Evolutionary conservation across 2,329 filamentous ascomycete genomes (phyloP).

Genomic region (Didymella sp.): DNA sequence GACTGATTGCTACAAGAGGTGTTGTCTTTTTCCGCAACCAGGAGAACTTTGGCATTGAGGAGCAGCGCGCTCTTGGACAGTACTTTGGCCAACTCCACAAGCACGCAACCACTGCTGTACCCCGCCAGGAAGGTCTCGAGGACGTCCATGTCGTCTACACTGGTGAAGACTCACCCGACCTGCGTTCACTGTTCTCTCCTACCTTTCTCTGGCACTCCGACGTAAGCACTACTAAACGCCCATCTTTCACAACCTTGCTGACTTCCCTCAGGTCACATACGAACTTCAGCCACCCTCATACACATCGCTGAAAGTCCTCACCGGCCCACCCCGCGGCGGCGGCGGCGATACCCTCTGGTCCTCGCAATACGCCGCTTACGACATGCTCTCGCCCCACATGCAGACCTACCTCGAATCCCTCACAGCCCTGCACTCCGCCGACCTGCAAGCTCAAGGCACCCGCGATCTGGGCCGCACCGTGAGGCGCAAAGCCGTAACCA

Average conservation of each 20-base stretch:
- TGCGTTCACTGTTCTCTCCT: slow-evolving; percentile 62
- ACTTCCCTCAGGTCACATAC: slow-evolving; percentile 57
- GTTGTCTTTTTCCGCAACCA: slow-evolving; percentile 66
- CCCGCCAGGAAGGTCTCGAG: slow-evolving; percentile 58
- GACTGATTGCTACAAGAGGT: slow-evolving; percentile 61
- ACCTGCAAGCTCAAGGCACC: slow-evolving; percentile 61
- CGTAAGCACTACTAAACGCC: slow-evolving; percentile 45
- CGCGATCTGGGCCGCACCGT: slow-evolving; percentile 60
- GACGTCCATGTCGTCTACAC: slow-evolving; percentile 65
- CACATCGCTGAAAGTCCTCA: slow-evolving; percentile 62
- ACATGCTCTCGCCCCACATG: slow-evolving; percentile 62
- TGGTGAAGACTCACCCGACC: slow-evolving; percentile 60
- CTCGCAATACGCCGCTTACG: slow-evolving; percentile 65
- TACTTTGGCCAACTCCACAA: slow-evolving; percentile 63
- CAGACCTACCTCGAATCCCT: slow-evolving; percentile 66
- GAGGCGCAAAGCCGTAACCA: slow-evolving; percentile 60
- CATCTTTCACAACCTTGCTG: slow-evolving; percentile 14
- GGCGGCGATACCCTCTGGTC: slow-evolving; percentile 66
- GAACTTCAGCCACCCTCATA: slow-evolving; percentile 65
- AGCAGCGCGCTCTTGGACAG: slow-evolving; percentile 59
- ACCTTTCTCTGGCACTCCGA: slow-evolving; percentile 64
- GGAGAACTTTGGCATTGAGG: slow-evolving; percentile 61
- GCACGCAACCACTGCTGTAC: slow-evolving; percentile 63
- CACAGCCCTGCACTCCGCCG: slow-evolving; percentile 62
- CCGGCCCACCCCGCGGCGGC: slow-evolving; percentile 61